These are phyloP conservation scores for Leonotis leonurus DNA, from an alignment of 257 asterid species.

Conservation along the genomic window DNA sequence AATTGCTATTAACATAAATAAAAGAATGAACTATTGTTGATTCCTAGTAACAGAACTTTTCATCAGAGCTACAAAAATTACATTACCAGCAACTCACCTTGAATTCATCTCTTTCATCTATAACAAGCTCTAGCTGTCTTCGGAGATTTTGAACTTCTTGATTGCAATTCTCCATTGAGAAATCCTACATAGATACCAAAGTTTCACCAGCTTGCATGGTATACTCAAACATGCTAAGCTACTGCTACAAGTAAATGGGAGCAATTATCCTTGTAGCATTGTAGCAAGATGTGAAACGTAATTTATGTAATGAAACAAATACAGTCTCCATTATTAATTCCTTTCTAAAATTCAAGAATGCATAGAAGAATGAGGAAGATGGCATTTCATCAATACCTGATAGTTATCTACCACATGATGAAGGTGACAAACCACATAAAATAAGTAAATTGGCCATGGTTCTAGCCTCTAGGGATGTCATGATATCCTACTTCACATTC, in stretches of 20 bases:
- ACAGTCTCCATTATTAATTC: not conserved
- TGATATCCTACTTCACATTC: not conserved
- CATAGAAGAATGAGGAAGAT: slow-evolving; percentile 8
- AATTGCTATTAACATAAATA: not conserved
- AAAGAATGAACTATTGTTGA: not conserved
- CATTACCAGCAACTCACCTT: slow-evolving; percentile 42
- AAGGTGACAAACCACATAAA: not conserved
- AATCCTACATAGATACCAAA: slow-evolving; percentile 37
- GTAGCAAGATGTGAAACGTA: not conserved
- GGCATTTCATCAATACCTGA: not conserved
- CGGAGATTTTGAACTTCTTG: slow-evolving; percentile 61
- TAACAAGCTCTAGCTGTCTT: slow-evolving; percentile 47
- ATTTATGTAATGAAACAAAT: not conserved
- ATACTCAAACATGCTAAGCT: not conserved
- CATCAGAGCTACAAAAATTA: not conserved
- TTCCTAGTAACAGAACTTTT: slow-evolving; percentile 2
- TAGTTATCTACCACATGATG: too few species aligned
- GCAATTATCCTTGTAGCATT: not conserved
- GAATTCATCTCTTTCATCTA: slow-evolving; percentile 71
- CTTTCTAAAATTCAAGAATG: not conserved
- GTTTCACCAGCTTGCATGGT: not conserved
- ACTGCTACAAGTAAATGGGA: not conserved
- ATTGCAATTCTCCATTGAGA: slow-evolving; percentile 41
- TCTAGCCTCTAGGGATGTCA: not conserved
- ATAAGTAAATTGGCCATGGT: too few species aligned